Percentiles rank a stretch among this genome's conserved stretches.
Conservation (phyloP, 176 grass and related monocot species). For the Elymus sibiricus region DNA sequence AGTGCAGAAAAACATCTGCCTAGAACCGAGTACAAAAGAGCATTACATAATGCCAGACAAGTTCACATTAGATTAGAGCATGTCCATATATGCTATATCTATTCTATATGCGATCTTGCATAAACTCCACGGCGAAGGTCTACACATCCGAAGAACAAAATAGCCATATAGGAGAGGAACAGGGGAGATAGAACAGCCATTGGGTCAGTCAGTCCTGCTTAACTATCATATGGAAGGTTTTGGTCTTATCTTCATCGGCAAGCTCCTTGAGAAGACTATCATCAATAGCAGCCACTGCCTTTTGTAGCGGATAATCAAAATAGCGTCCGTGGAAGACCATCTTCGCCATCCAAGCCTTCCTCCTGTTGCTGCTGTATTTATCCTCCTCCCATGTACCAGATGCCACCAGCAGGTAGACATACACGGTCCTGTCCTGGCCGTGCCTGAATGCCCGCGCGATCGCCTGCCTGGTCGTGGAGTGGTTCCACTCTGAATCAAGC, state of each 20-base stretch:
- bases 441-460: slow-evolving; percentile 84
- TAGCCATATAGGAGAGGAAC: neutral
- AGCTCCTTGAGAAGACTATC: slow-evolving; percentile 77
- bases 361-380: slow-evolving; percentile 65
- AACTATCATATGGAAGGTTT: slow-evolving; percentile 52
- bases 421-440: slow-evolving; percentile 78
- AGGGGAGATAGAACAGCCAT: neutral
- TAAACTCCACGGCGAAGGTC: neutral
- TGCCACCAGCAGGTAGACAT: slow-evolving; percentile 71
- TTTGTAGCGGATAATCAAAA: slow-evolving; percentile 30
- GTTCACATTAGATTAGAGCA: neutral
- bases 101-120: neutral
- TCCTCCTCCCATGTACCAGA: slow-evolving; percentile 83
- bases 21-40: neutral
- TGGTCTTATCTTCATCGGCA: slow-evolving; percentile 54
- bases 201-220: slow-evolving; percentile 39
- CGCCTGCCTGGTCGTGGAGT: slow-evolving; percentile 84
- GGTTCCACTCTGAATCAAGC: slow-evolving; percentile 97
- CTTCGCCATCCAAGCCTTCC: slow-evolving; percentile 73
- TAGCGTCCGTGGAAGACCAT: slow-evolving; percentile 68
- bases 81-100: neutral
- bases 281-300: slow-evolving; percentile 32
- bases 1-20: neutral
- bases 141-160: neutral
- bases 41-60: neutral